phyloP scores from a whole-genome alignment of 2,329 filamentous ascomycete species.

The Talaromyces sp. region DNA sequence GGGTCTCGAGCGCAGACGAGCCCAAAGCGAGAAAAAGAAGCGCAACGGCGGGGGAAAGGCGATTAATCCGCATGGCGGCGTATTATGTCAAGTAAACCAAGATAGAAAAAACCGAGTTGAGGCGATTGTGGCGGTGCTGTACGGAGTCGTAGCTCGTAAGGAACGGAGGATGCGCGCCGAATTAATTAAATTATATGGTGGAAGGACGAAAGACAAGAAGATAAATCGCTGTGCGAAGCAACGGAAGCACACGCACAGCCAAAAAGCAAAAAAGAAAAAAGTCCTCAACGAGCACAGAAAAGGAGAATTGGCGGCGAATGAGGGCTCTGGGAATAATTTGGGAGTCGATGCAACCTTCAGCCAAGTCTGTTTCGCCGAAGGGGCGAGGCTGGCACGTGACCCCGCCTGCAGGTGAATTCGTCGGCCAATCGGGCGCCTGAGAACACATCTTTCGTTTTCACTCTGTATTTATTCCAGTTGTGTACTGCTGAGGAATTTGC shows the following conservation, averaged over 20 bases:
- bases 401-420: background rate
- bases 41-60: constrained; percentile 5
- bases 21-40: constrained; percentile 6
- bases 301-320: background rate
- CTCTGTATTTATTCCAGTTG: background rate
- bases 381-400: background rate
- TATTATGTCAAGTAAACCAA: background rate
- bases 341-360: background rate
- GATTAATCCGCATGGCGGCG: constrained; percentile 7
- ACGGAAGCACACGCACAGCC: background rate
- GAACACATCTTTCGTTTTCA: background rate
- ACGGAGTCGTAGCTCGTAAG: background rate
- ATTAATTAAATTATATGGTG: background rate
- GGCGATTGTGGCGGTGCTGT: background rate
- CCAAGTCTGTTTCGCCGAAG: background rate
- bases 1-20: constrained; percentile 6
- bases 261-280: background rate
- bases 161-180: background rate
- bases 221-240: background rate
- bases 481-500: background rate
- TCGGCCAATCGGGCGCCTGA: background rate
- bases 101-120: background rate
- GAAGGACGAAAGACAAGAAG: background rate
- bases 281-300: background rate
- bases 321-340: background rate